Base-by-base conservation (phyloP, 257 asterid genomes). In the Thymus mandschuricus region DNA sequence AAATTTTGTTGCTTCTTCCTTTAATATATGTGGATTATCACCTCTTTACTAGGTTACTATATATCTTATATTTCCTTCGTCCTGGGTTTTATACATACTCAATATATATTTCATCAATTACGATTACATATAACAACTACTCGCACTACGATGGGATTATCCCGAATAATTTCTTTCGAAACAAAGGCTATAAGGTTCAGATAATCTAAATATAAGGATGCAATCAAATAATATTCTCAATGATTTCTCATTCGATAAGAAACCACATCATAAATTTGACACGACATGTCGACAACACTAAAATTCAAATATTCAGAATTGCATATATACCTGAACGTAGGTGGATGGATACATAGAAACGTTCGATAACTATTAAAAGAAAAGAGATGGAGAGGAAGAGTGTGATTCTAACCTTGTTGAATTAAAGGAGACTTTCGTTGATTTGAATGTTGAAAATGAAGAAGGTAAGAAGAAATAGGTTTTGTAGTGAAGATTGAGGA, bases 391-490 rank as follows among this genome's bases (percentile, higher is more conserved):
- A 3, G 13, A 28, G 12, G 10, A 34, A 61, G 46, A 38, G 69
- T 48, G 3, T 10, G 57, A 15, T 4, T n/a, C 40, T 58, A 56
- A 83, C 83, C 82, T 83, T 70, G 60, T 55, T 28, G 40, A 64
- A 69, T 41, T 49, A 68, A 63, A 59, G 21, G 21, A 64, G 67
- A 44, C 29, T 45, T 3, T 56, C 56, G 38, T 7, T 50, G 54
- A 67, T 49, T 58, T 40, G 55, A 46, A 67, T 55, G 77, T 57
- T 51, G 70, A 58, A 71, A 75, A 66, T 31, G 57, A 60, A 73
- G 66, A 66, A 41, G 34, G 73, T 45, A 64, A 11, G 6, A 56
- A 38, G 41, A 64, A 59, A 54, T 52, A 45, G 58, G 48, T 11
- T 43, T 50, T 68, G 79, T 65, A 35, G 54, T 60, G 75, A 52